These are phyloP conservation scores for Phytophthora palmivora DNA, from an alignment of 352 stramenopile genomes.

Conservation along the genomic window DNA sequence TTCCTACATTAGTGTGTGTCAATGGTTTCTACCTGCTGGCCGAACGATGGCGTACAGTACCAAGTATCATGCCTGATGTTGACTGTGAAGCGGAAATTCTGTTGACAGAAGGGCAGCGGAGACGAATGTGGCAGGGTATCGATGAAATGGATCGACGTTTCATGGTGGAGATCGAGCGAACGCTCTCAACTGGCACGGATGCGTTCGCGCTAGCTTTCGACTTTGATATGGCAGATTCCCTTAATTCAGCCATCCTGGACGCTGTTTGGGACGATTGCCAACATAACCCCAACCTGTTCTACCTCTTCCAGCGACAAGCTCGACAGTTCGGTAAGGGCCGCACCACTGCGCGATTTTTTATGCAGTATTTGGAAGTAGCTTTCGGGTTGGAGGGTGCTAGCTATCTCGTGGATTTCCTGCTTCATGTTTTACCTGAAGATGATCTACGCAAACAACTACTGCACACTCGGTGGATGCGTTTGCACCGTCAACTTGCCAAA, in stretches of 20 bases:
- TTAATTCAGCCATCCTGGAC: conserved; percentile 81
- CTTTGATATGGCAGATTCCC: conserved; percentile 63
- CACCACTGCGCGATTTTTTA: conserved; percentile 63
- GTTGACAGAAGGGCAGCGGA: conserved; percentile 28
- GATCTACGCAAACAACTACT: conserved; percentile 70
- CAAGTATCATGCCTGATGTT: conserved; percentile 4
- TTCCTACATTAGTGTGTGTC: conserved; percentile 73
- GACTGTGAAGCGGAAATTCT: conserved; percentile 21
- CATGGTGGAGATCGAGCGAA: conserved; percentile 64
- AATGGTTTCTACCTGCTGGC: conserved; percentile 77
- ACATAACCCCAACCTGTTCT: conserved; percentile 86
- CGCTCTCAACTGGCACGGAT: conserved; percentile 35
- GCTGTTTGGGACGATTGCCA: conserved; percentile 87
- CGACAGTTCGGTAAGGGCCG: conserved; percentile 76
- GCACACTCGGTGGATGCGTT: conserved; percentile 66
- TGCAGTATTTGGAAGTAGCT: conserved; percentile 84
- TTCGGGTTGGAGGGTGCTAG: conserved; percentile 75
- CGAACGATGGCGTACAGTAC: conserved; percentile 24
- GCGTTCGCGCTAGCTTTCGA: conserved; percentile 51
- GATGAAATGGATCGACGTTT: conserved; percentile 81
- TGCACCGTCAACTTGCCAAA: conserved; percentile 69
- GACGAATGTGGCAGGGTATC: conserved; percentile 70
- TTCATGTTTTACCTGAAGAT: conserved; percentile 78
- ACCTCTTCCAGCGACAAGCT: conserved; percentile 82
- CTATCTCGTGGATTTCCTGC: conserved; percentile 86